Evolutionary conservation across 2,329 filamentous ascomycete genomes (phyloP).

Genomic region (Alternaria panax): DNA sequence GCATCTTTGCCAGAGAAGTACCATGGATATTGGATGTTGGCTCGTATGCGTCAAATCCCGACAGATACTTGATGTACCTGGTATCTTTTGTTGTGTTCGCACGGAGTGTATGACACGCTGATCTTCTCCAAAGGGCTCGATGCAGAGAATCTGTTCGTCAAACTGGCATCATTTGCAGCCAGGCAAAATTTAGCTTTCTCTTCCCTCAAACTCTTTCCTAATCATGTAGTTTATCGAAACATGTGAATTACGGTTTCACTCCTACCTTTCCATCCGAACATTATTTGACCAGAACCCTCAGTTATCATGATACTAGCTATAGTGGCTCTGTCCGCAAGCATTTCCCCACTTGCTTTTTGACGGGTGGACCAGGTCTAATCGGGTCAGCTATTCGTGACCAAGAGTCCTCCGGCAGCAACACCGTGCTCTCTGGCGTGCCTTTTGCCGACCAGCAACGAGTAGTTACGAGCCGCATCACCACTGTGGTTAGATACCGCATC

Average conservation of each 20-base stretch:
- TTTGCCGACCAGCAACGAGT: background rate
- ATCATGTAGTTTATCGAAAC: background rate
- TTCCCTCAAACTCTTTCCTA: background rate
- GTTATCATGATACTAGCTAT: too few relatives aligned
- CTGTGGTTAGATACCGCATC: background rate
- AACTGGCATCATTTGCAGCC: too few relatives aligned
- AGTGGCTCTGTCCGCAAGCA: background rate
- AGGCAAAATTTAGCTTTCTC: too few relatives aligned
- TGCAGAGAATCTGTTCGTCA: too few relatives aligned
- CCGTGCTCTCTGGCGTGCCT: background rate
- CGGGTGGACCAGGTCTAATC: too few relatives aligned
- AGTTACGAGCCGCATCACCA: background rate
- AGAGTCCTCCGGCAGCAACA: background rate
- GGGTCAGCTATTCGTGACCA: background rate
- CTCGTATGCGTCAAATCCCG: too few relatives aligned
- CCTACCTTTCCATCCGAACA: background rate
- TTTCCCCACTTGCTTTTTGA: background rate
- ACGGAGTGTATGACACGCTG: too few relatives aligned
- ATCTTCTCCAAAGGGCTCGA: too few relatives aligned
- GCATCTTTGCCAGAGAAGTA: too few relatives aligned
- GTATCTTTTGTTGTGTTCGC: too few relatives aligned
- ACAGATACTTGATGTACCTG: too few relatives aligned
- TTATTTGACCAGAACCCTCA: background rate
- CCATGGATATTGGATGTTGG: too few relatives aligned
- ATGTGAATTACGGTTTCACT: background rate